Percentiles rank a stretch among this genome's conserved stretches.
Evolutionary conservation across 148 eudicot species (phyloP).

Genomic region (Persicaria maculosa): DNA sequence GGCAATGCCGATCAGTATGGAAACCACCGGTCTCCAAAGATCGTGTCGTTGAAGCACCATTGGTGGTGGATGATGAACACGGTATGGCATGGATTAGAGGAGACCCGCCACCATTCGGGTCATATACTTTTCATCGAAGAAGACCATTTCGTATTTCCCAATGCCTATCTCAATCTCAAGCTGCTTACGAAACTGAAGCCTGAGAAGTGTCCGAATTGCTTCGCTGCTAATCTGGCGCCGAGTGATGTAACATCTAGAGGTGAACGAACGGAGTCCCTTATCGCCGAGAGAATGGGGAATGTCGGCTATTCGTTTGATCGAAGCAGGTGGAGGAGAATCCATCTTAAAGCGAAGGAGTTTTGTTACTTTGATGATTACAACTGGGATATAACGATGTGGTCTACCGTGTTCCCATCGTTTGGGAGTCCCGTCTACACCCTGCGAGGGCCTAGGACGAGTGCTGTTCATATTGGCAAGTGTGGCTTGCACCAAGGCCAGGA

Average conservation of each 20-base stretch:
- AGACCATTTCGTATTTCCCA: conserved; percentile 85
- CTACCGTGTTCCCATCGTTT: conserved; percentile 85
- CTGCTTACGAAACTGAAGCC: conserved; percentile 51
- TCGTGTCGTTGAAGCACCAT: conserved; percentile 92
- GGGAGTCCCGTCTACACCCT: conserved; percentile 74
- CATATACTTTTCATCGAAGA: conserved; percentile 91
- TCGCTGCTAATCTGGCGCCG: conserved; percentile 84
- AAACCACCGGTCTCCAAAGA: conserved; percentile 72
- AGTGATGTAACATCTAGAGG: conserved; percentile 69
- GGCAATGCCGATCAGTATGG: conserved; percentile 94
- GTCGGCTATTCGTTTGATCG: conserved; percentile 86
- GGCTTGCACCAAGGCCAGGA: conserved; percentile 96
- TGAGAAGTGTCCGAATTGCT: conserved; percentile 64
- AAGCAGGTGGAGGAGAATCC: conserved; percentile 76
- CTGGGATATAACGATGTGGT: conserved; percentile 99
- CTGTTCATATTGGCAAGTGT: conserved; percentile 88
- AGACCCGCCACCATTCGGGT: conserved; percentile 51
- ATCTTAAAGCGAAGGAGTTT: conserved; percentile 57
- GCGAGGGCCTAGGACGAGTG: conserved; percentile 84
- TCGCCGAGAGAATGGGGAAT: conserved; percentile 92
- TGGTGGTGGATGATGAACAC: conserved; percentile 99
- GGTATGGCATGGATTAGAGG: conserved; percentile 82
- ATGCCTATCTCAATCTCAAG: conserved; percentile 78
- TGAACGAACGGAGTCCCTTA: conserved; percentile 48
- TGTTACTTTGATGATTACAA: conserved; percentile 88